A percentile compares a stretch with the other conserved stretches of the same genome.
phyloP scores from a whole-genome alignment of 2,329 filamentous ascomycete species.

The Microdochium trichocladiopsis region DNA sequence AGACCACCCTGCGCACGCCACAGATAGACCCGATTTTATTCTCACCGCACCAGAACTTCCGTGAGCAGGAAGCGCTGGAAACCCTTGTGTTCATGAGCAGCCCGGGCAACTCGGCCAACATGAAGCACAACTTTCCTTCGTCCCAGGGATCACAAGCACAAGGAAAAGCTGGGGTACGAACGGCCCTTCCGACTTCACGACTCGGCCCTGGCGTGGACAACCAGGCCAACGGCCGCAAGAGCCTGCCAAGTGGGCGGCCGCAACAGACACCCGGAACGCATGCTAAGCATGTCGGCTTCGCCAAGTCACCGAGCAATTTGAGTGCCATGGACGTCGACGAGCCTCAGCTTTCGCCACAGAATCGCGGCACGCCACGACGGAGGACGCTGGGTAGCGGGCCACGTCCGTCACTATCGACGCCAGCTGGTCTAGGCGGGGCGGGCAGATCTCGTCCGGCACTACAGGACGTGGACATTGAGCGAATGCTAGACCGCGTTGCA shows the following conservation, averaged over 20 bases:
- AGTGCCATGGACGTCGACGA: slow-evolving; percentile 43
- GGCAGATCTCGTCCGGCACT: slow-evolving; percentile 33
- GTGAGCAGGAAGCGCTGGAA: slow-evolving; percentile 77
- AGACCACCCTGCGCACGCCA: slow-evolving; percentile 24
- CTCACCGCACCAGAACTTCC: slow-evolving; percentile 61
- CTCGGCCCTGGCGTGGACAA: slow-evolving; percentile 14
- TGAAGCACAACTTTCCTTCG: slow-evolving; percentile 47
- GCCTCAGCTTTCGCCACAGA: slow-evolving; percentile 23
- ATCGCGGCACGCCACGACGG: slow-evolving; percentile 32
- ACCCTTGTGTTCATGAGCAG: slow-evolving; percentile 77
- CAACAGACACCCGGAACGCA: slow-evolving; percentile 18
- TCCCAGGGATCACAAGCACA: slow-evolving; percentile 26
- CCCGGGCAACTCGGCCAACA: slow-evolving; percentile 61
- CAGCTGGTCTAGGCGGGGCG: slow-evolving; percentile 36
- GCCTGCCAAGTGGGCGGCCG: slow-evolving; percentile 40
- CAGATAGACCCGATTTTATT: slow-evolving; percentile 49
- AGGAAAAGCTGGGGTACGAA: slow-evolving; percentile 19
- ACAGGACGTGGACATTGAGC: slow-evolving; percentile 49
- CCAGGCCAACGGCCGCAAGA: slow-evolving; percentile 36
- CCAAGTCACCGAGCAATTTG: slow-evolving; percentile 32
- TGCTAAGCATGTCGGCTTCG: slow-evolving; percentile 39
- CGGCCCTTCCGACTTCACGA: slow-evolving; percentile 36
- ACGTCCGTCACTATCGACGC: slow-evolving; percentile 32
- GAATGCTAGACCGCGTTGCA: slow-evolving; percentile 47
- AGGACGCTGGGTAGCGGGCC: slow-evolving; percentile 31